Base-by-base conservation (phyloP, 352 stramenopile species). In the Globisporangium polare region DNA sequence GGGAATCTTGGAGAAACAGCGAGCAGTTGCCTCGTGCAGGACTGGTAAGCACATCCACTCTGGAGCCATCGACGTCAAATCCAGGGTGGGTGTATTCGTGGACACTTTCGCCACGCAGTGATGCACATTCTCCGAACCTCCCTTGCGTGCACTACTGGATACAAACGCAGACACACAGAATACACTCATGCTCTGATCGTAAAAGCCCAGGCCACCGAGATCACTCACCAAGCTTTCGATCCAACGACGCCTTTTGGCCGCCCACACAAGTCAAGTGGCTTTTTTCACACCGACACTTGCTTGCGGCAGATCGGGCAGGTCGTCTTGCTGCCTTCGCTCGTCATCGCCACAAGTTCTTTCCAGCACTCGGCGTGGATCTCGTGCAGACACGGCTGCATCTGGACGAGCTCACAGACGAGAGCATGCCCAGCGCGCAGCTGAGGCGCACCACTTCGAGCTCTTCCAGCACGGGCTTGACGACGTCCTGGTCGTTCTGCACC, bases 371-470 rank as follows among this genome's bases (percentile, higher is more conserved):
- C 71, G 57, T 90, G 78, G 5, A 90, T 65, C 27, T 80, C 72
- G 20, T 90, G 81, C 17, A 63, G 27, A 39, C 81, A 90, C 20
- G 49, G 67, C 2, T 53, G 26, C 17, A 88, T 60, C 63, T 76
- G 73, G 12, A 73, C 62, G 12, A 67, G 74, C 26, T 83, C 69
- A 1, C 71, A n/a, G n/a, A n/a, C n/a, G n/a, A n/a, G n/a, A n/a
- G n/a, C n/a, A n/a, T n/a, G n/a, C n/a, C n/a, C n/a, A n/a, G n/a
- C n/a, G n/a, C n/a, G n/a, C 63, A 75, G 55, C 80, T 75, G 46
- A 92, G 56, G 1, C 79, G 78, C 60, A 88, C 70, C 8, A 93
- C 70, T n/a, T 91, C 83, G 41, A 79, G 22, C 43, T 93, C 83
- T 3, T 77, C 63, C 18, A 91, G 57, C n/a, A 90, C 72, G 0